These are phyloP conservation scores for Cyberlindnera nakhonratchasimensis DNA, from an alignment of 805 yeast genomes.

Conservation along the genomic window DNA sequence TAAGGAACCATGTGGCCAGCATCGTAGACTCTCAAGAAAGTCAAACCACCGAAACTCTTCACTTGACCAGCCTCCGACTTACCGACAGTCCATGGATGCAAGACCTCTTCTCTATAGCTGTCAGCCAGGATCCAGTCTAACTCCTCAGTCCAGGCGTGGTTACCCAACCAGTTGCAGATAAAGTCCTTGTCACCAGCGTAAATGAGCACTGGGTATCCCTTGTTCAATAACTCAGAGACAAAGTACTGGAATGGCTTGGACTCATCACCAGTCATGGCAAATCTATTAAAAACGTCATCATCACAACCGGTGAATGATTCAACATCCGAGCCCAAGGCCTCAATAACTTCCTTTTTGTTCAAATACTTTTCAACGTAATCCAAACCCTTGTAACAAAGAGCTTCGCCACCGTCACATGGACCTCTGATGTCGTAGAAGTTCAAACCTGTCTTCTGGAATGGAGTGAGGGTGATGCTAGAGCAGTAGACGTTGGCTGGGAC, in stretches of 20 bases:
- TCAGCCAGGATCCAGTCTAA: constrained; percentile 61
- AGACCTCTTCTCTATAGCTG: constrained; percentile 40
- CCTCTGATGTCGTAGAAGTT: constrained; percentile 85
- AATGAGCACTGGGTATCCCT: constrained; percentile 72
- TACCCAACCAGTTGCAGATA: constrained; percentile 92
- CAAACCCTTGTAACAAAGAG: constrained; percentile 71
- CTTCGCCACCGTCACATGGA: constrained; percentile 66
- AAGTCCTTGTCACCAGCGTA: constrained; percentile 96
- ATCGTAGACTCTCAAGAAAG: constrained; percentile 71
- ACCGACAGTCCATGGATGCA: constrained; percentile 40
- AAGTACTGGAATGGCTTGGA: constrained; percentile 78
- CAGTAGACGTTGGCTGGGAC: constrained; percentile 84
- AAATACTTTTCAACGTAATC: constrained; percentile 69
- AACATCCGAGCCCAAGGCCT: constrained; percentile 83
- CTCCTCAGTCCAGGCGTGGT: constrained; percentile 74
- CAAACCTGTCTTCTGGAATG: constrained; percentile 72
- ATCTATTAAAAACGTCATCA: constrained; percentile 62
- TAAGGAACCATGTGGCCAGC: constrained; percentile 95
- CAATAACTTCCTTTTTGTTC: constrained; percentile 67
- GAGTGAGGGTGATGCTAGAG: constrained; percentile 61
- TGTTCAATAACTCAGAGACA: constrained; percentile 65
- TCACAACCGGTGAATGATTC: constrained; percentile 66
- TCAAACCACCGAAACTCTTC: constrained; percentile 65
- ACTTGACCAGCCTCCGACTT: constrained; percentile 62
- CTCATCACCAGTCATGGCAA: constrained; percentile 78